Evolutionary conservation across 106 monocot species (phyloP), one percentile per base, ranked within the genome.

Genomic region (Ottelia alismoides): DNA sequence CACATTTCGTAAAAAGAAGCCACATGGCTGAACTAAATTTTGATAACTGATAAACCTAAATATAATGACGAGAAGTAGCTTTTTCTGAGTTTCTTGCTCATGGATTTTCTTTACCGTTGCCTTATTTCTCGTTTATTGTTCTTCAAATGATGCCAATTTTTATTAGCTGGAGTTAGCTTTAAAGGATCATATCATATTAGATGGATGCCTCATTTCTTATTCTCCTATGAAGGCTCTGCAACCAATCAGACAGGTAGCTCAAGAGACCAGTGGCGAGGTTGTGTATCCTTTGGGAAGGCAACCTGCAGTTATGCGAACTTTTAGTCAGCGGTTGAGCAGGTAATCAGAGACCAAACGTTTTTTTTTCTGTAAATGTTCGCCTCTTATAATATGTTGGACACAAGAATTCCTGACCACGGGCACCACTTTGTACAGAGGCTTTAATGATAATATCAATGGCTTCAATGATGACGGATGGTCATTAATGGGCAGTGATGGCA

Each of bases 381-480:
- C 31, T 56, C 11, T 56, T 32, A 3, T 6, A 21, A 21, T 22
- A 16, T 43, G 14, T 29, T 55, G 54, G 16, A n/a, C 18, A 28
- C 30, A 3, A 55, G 21, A 26, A 18, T 25, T 18, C 46, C 0
- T 53, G 52, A n/a, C n/a, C n/a, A n/a, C n/a, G n/a, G n/a, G n/a
- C n/a, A n/a, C 24, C 22, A 11, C 12, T 52, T 2, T 30, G 14
- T 28, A 28, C 66, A 96, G 96, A 60, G 96, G 85, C 3, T 96
- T 96, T 55, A 85, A 96, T 74, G 89, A 96, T 61, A 89, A 88
- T 61, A 79, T 89, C 50, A 89, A 81, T 67, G 82, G 96, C 29
- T 96, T 96, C 32, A 47, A 31, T 53, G 89, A 96, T 62, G 89
- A 96, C 70, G 96, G 96, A 2, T 96, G 96, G 96, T 81, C 82